Evolutionary conservation across 2,329 filamentous ascomycete species (phyloP).

Genomic region (Aspergillus neotritici): DNA sequence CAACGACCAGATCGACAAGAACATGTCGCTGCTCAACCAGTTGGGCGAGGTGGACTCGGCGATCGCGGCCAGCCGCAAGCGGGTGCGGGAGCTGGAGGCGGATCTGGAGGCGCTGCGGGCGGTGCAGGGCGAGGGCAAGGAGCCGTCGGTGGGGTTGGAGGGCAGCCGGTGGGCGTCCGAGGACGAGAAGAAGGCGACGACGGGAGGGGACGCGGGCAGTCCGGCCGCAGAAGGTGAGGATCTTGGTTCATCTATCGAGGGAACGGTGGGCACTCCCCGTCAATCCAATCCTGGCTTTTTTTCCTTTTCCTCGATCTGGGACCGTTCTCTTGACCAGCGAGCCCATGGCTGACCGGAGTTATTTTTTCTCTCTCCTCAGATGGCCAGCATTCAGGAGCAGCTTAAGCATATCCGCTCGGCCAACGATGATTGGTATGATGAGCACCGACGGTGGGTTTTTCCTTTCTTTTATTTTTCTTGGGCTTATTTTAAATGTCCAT

Average conservation of each 20-base stretch:
- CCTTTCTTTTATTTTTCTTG: not conserved
- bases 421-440: constrained; percentile 42
- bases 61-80: constrained; percentile 32
- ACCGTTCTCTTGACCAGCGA: constrained; percentile 14
- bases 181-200: constrained; percentile 21
- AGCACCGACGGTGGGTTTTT: constrained; percentile 36
- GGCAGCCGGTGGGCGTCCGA: constrained; percentile 40
- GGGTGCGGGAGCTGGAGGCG: constrained; percentile 36
- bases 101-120: constrained; percentile 34
- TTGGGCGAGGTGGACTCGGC: constrained; percentile 35
- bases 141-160: constrained; percentile 27
- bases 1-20: constrained; percentile 38
- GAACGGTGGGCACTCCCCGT: constrained; percentile 44
- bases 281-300: constrained; percentile 29
- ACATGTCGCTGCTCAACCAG: constrained; percentile 36
- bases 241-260: constrained; percentile 44
- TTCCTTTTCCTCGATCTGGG: constrained; percentile 26
- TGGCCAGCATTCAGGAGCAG: constrained; percentile 46
- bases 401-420: constrained; percentile 42
- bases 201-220: constrained; percentile 28
- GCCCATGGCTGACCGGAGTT: constrained; percentile 9
- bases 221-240: constrained; percentile 42
- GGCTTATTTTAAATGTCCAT: constrained; percentile 1
- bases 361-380: constrained; percentile 26
- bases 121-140: constrained; percentile 25